Base-by-base conservation (phyloP, 2,329 filamentous ascomycete genomes). In the Elsinoe necatrix region DNA sequence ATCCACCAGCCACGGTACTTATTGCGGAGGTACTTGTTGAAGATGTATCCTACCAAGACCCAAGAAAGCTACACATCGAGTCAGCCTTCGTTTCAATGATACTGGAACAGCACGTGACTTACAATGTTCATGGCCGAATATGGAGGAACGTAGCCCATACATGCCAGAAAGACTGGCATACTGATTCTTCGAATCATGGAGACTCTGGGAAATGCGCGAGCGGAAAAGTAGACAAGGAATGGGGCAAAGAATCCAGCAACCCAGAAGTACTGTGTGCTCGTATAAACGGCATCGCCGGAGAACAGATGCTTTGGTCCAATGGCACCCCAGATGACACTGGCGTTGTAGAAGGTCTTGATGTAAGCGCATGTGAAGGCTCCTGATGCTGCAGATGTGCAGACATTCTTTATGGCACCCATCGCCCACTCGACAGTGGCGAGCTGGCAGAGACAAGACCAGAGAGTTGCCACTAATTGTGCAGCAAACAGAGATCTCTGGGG, bases 291-390 rank as follows among this genome's bases (percentile, higher is more conserved):
- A 27, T 77, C 79, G 1, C 79, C 79, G 0, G 89, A 89, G 64
- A 59, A 59, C 6, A 59, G 8, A 14, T 55, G 54, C 39, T 57
- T 54, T n/a, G 52, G 52, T 20, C 54, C 39, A 9, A 56, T 56
- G 18, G 43, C 41, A 8, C 89, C 89, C 89, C 89, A 95, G 2
- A 95, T 80, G 57, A 95, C 91, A 56, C 84, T 89, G 54, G 89
- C 89, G 70, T 93, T 93, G 77, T 95, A 95, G 70, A 95, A 89
- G 0, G 95, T 89, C 12, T 87, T 81, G 0, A 89, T 89, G 57
- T 93, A 86, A n/a, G 89, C 89, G 63, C 89, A 95, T 16, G 86
- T 91, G 72, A 95, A 95, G 11, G 89, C 87, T 64, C 91, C 91
- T 67, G 91, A 80, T 14, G 89, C 89, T 48, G 85, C 72, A 0